These are phyloP conservation scores for Lunularia cruciata DNA, from an alignment of 225 moss, liverwort and hornwort genomes.

Conservation along the genomic window DNA sequence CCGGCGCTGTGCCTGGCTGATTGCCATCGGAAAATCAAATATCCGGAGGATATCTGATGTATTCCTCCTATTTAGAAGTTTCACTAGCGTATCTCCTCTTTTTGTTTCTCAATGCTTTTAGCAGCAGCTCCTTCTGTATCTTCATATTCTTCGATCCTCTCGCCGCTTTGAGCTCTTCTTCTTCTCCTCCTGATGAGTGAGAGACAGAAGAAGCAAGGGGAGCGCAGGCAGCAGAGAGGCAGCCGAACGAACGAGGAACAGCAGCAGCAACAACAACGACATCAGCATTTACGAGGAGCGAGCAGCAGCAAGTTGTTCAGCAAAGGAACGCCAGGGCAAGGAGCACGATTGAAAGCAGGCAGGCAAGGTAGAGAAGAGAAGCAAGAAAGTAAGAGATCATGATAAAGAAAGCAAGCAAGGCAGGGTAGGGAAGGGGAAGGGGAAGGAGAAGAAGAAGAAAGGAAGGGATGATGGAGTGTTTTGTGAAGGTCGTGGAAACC, in stretches of 20 bases:
- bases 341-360: constrained; percentile 19
- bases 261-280: neutral
- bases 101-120: neutral
- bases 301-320: constrained; percentile 2
- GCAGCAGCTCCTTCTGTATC: neutral
- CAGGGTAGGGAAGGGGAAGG: neutral
- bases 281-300: neutral
- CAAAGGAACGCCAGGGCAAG: constrained; percentile 9
- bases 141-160: constrained; percentile 13
- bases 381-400: neutral
- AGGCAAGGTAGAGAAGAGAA: constrained; percentile 12
- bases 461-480: no score
- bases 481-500: neutral
- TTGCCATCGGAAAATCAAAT: constrained; percentile 1
- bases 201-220: constrained; percentile 17
- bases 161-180: constrained; percentile 6
- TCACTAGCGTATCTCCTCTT: neutral
- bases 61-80: no score
- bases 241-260: constrained; percentile 6
- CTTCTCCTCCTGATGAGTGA: constrained; percentile 23
- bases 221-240: constrained; percentile 8
- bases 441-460: neutral
- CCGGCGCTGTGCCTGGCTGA: constrained; percentile 9
- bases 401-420: neutral
- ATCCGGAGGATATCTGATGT: no score